phyloP scores from a whole-genome alignment of 139 green algal species.

The Picochlorum sp. region DNA sequence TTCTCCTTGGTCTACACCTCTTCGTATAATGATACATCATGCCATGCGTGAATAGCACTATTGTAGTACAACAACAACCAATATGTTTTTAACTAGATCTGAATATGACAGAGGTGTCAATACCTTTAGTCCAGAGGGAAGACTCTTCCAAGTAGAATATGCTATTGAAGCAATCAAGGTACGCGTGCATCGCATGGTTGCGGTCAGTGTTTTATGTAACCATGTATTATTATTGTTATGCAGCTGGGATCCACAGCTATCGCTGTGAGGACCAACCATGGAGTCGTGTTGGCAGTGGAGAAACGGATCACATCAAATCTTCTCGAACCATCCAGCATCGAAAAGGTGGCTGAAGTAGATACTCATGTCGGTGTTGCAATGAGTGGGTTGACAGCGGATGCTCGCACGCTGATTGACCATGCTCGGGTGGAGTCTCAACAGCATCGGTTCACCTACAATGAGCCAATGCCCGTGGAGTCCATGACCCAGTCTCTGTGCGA shows the following conservation, averaged over 20 bases:
- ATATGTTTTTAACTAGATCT: constrained; percentile 59
- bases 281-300: constrained; percentile 93
- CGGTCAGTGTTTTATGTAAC: background rate
- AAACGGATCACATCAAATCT: constrained; percentile 87
- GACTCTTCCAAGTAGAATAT: constrained; percentile 99
- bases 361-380: constrained; percentile 91
- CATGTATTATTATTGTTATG: constrained; percentile 14
- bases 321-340: constrained; percentile 85
- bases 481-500: constrained; percentile 88
- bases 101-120: constrained; percentile 99
- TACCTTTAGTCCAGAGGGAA: constrained; percentile 81
- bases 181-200: background rate
- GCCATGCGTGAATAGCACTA: too few species aligned
- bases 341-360: constrained; percentile 97
- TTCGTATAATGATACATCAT: too few species aligned
- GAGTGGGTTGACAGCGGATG: constrained; percentile 93
- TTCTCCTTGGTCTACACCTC: too few species aligned
- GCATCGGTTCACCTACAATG: constrained; percentile 97
- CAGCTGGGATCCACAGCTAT: constrained; percentile 96
- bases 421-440: constrained; percentile 87
- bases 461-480: constrained; percentile 91
- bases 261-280: constrained; percentile 82
- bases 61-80: too few species aligned
- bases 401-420: constrained; percentile 93
- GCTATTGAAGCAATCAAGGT: constrained; percentile 98